A percentile compares a stretch with the other conserved stretches of the same genome.
These are phyloP conservation scores for Boletellus ananiceps DNA, from an alignment of 768 basidiomycete species.

Conservation along the genomic window DNA sequence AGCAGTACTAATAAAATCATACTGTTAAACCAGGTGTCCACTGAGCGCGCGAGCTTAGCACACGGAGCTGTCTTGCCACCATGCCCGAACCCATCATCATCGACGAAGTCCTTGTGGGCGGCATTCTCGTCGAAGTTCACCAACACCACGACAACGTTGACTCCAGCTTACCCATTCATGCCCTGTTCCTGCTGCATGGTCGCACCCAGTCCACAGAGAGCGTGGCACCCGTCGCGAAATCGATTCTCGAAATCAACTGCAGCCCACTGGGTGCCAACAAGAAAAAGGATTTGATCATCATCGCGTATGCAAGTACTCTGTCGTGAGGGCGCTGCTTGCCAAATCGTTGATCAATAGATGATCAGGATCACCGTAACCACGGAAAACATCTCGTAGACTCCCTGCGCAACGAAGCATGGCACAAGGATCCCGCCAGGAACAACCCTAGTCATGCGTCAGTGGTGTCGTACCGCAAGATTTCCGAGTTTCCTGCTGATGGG, in stretches of 20 bases:
- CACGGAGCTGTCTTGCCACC: background rate
- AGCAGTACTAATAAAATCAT: too few relatives aligned
- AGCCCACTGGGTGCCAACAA: conserved; percentile 1
- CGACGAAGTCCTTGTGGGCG: conserved; percentile 20
- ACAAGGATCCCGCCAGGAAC: conserved; percentile 17
- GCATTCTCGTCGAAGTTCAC: conserved; percentile 25
- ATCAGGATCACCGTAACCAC: conserved; percentile 32
- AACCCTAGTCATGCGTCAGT: conserved; percentile 31
- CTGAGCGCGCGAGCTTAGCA: background rate
- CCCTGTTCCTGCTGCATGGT: conserved; percentile 28
- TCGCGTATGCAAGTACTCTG: conserved; percentile 23
- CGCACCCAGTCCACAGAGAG: conserved; percentile 13
- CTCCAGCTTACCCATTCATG: conserved; percentile 23
- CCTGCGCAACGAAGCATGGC: conserved; percentile 24
- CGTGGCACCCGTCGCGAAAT: conserved; percentile 14
- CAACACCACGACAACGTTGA: conserved; percentile 13
- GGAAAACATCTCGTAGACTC: conserved; percentile 25
- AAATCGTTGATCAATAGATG: background rate
- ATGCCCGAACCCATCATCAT: conserved; percentile 17
- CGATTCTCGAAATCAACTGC: conserved; percentile 23
- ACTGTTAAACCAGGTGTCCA: too few relatives aligned
- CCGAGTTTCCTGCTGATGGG: conserved; percentile 4
- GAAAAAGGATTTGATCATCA: conserved; percentile 26
- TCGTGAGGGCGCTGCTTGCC: background rate
- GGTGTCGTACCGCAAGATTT: background rate